A percentile compares a stretch with the other conserved stretches of the same genome.
Evolutionary conservation across 371 early-diverging fungal species (phyloP).

Genomic region (Lichtheimia ramosa): DNA sequence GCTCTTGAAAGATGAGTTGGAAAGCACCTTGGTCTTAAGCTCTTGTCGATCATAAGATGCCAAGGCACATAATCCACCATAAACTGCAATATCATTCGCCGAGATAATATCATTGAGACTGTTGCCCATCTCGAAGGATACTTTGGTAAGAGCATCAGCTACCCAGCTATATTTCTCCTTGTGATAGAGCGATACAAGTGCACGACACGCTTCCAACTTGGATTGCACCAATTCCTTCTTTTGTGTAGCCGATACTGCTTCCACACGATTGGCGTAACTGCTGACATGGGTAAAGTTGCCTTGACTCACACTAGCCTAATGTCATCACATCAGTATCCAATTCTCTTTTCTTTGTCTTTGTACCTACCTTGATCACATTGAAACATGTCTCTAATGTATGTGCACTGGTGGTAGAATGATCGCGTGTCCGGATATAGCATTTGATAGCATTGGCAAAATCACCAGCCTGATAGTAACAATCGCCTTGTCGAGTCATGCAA

Average conservation of each 20-base stretch:
- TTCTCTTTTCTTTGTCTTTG: not conserved
- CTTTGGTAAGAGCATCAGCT: constrained; percentile 66
- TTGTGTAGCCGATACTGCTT: constrained; percentile 64
- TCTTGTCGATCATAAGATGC: constrained; percentile 77
- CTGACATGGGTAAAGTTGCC: constrained; percentile 70
- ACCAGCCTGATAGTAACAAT: constrained; percentile 72
- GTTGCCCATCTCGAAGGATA: constrained; percentile 56
- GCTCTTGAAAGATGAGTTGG: constrained; percentile 72
- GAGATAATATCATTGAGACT: constrained; percentile 61
- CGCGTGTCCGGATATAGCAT: constrained; percentile 71
- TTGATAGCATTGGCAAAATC: constrained; percentile 69
- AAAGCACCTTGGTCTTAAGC: constrained; percentile 66
- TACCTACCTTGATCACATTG: constrained; percentile 71
- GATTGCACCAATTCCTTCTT: constrained; percentile 56
- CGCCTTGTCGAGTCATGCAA: constrained; percentile 51
- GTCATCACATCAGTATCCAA: not conserved
- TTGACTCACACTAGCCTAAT: constrained; percentile 54
- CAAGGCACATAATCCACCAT: constrained; percentile 80
- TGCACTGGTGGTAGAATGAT: constrained; percentile 74
- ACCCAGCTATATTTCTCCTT: constrained; percentile 56
- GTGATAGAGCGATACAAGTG: constrained; percentile 56
- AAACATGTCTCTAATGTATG: constrained; percentile 81
- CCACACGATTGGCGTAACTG: constrained; percentile 75
- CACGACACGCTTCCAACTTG: constrained; percentile 71
- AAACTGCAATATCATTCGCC: constrained; percentile 81